Evolutionary conservation across 495 filamentous ascomycete species (phyloP), one percentile per base, ranked within the genome.

Genomic region (Xylaria bambusicola): DNA sequence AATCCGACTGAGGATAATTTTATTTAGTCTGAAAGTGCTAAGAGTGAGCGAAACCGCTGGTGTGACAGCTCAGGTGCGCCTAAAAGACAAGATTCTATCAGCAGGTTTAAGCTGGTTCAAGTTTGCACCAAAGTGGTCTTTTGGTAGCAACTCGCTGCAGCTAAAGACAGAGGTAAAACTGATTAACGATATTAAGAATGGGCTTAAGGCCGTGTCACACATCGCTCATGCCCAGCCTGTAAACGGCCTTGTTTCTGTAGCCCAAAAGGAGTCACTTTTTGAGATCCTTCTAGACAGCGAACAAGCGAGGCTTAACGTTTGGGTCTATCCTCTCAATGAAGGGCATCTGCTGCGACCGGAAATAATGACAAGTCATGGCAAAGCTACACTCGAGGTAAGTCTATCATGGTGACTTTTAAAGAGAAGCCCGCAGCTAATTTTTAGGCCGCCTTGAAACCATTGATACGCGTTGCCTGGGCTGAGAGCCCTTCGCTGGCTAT

Each of bases 121-220:
- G 38, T 82, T 86, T 60, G 76, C 89, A 15, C 90, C 95, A 33
- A 82, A 85, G 61, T 99, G 94, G 94, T 95, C 93, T 2, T 98
- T 95, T 70, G 95, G 95, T 41, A 92, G 93, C 58, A 97, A 97
- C 69, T 81, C 89, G 46, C 77, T 97, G 7, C 94, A 98, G 68
- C 80, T 98, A 27, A 98, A 94, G 73, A 91, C 95, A 0, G 95
- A 99, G 72, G 85, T 89, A 31, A 87, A 86, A 61, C 73, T 98
- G 31, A 82, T 99, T 7, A 79, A 79, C 9, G 93, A 98, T 73
- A 86, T 97, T 36, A 75, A 84, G 26, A 73, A 75, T 45, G 82
- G 85, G 26, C 70, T 99, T 57, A 80, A 72, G 52, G 66, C 74
- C 2, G 77, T 88, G 21, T 71, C 80, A 2, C 65, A 74, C 40